Conservation (phyloP, 805 yeast genomes). For the Torulaspora franciscae region DNA sequence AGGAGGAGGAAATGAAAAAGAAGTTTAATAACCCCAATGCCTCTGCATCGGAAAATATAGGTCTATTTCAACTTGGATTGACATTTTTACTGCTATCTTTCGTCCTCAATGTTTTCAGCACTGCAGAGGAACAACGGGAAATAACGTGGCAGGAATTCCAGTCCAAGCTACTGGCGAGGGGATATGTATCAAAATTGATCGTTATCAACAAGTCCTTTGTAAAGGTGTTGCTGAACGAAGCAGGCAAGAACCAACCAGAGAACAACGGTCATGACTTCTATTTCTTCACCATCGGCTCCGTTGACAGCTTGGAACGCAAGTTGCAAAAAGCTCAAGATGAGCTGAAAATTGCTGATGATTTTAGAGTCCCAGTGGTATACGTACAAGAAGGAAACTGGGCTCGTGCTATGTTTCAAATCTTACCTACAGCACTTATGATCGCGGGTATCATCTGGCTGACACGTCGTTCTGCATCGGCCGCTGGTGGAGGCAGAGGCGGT, state of each 20-base stretch:
- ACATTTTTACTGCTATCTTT: slow-evolving; percentile 34
- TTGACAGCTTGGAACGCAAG: slow-evolving; percentile 80
- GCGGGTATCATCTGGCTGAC: slow-evolving; percentile 86
- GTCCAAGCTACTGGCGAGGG: slow-evolving; percentile 65
- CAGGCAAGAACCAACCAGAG: slow-evolving; percentile 48
- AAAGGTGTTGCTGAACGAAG: slow-evolving; percentile 59
- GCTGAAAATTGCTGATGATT: slow-evolving; percentile 52
- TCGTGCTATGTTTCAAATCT: slow-evolving; percentile 60
- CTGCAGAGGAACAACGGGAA: slow-evolving; percentile 42
- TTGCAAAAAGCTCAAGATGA: slow-evolving; percentile 72
- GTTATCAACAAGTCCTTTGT: slow-evolving; percentile 78
- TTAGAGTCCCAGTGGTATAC: slow-evolving; percentile 78
- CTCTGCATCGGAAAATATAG: slow-evolving; percentile 33
- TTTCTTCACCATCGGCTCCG: slow-evolving; percentile 79
- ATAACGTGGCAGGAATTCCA: slow-evolving; percentile 92
- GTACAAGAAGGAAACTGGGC: slow-evolving; percentile 63
- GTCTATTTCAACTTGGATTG: slow-evolving; percentile 35
- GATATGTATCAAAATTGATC: slow-evolving; percentile 64
- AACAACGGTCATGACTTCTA: slow-evolving; percentile 36
- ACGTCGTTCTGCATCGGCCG: slow-evolving; percentile 48
- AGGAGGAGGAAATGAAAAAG: slow-evolving; percentile 14
- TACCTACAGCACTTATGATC: slow-evolving; percentile 85
- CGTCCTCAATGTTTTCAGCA: slow-evolving; percentile 30
- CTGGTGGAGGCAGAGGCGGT: slow-evolving; percentile 59
- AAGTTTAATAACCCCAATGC: slow-evolving; percentile 32